A percentile compares a stretch with the other conserved stretches of the same genome.
Conservation (phyloP, 441 rosid genomes). For the California macrophylla region DNA sequence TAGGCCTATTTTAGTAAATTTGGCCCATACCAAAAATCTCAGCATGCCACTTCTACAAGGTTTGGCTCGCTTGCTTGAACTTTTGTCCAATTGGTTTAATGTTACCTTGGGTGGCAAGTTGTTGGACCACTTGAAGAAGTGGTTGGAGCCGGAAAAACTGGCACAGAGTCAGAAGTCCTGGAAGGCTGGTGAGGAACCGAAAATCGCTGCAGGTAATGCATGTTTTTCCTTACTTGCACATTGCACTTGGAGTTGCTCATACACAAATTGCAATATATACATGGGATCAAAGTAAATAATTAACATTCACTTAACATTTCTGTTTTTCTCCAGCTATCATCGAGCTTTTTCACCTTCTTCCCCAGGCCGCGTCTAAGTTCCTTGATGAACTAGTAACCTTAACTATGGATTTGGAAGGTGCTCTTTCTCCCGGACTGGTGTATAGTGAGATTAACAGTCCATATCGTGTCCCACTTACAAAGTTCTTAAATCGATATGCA, state of each 20-base stretch:
- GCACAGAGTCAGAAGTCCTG: constrained; percentile 85
- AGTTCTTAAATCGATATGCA: constrained; percentile 87
- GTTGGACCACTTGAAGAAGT: constrained; percentile 95
- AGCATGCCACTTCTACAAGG: constrained; percentile 98
- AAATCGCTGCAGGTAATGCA: constrained; percentile 86
- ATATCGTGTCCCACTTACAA: constrained; percentile 88
- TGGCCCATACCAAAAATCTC: constrained; percentile 97
- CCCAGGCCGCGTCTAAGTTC: constrained; percentile 88
- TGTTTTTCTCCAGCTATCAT: constrained; percentile 74
- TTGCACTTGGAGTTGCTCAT: neutral
- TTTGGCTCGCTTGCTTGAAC: constrained; percentile 95
- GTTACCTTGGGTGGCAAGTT: constrained; percentile 95
- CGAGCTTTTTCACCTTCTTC: constrained; percentile 98
- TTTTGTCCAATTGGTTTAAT: constrained; percentile 93
- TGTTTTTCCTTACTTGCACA: constrained; percentile 9
- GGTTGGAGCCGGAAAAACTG: constrained; percentile 99
- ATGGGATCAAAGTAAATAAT: neutral
- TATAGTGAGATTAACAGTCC: constrained; percentile 98
- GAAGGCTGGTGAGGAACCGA: constrained; percentile 99
- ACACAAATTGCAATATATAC: constrained; percentile 1
- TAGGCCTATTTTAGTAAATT: constrained; percentile 88
- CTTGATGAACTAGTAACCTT: constrained; percentile 93
- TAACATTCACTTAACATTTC: constrained; percentile 16
- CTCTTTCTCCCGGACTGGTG: constrained; percentile 81
- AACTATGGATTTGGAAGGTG: constrained; percentile 88